Evolutionary conservation across 768 basidiomycete genomes (phyloP), one percentile per base, ranked within the genome.

Genomic region (Cystofilobasidium bisporidii): DNA sequence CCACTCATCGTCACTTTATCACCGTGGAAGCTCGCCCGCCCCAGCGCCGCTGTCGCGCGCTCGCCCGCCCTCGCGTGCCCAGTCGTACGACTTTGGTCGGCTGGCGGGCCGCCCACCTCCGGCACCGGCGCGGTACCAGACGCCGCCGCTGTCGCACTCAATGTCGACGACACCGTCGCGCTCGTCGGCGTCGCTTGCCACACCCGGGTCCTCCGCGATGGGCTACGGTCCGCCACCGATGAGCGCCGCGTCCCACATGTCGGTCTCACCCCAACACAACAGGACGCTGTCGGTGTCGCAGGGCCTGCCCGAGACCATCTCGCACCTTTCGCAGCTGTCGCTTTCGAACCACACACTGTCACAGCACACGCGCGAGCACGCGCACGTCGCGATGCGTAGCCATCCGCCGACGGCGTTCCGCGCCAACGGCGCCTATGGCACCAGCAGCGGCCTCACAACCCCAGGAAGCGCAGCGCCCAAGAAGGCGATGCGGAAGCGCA

Each of bases 321-420:
- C 87, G 64, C 89, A 94, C 70, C 80, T 98, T 14, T 87, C 89
- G 22, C 89, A 88, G 4, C 83, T 99, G 56, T 86, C 85, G 24
- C 82, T 86, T 72, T 91, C 91, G 1, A 91, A 96, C 73, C 94
- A 96, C 74, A 99, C 94, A 0, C 80, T 99, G 3, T 91, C 88
- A 0, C 94, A 93, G 0, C 97, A 94, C 76, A 96, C 93, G 9
- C 85, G 91, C 63, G 86, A 87, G 18, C 81, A 91, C 33, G 86
- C 88, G 69, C 91, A 96, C 76, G 93, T 94, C 76, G 90, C 92
- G 0, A 91, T 96, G 17, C 83, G 92, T 38, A 90, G 89, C 67
- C 88, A 87, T 28, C 91, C 91, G 24, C 61, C 57, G 32, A 59
- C 24, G 26, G 57, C 50, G 20, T 62, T 40, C 8, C 26, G 38